Base-by-base conservation (phyloP, 2,329 filamentous ascomycete species). In the Alternaria dauci region DNA sequence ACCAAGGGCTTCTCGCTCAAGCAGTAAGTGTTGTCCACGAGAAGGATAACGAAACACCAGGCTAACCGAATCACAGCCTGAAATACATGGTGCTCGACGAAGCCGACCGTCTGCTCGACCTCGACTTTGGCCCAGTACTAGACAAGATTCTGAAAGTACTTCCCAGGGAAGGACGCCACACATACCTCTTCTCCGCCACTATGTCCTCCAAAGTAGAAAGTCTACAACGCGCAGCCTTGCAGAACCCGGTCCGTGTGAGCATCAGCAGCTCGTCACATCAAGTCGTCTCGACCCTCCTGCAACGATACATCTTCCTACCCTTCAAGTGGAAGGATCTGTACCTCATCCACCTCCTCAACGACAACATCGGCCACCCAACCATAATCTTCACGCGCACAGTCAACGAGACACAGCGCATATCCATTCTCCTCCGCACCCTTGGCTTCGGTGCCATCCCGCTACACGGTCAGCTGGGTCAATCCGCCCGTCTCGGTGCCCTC, bases 31-130 rank as follows among this genome's bases (percentile, higher is more conserved):
- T 5, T 7, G 4, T 6, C 18, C 5, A 23, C 0, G 3, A 12
- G 12, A 41, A 12, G 2, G 9, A 5, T 7, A 12, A 20, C 5
- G 18, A 1, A 20, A 23, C 18, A 41, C 2, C 2, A 12, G 4
- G 38, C 38, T 41, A 23, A 41, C 11, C 9, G 9, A 6, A 25
- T 82, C 98, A 50, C 87, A 91, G 30, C 85, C 83, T 97, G 38
- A 94, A 94, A 74, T 97, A 94, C 74, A 83, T 98, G 4, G 94
- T 97, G 63, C 93, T 98, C 87, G 94, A 97, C 74, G 94, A 97
- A 81, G 94, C 94, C 25, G 94, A 98, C 78, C 85, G 94, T 59
- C 85, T 98, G 9, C 86, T 98, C 2, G 95, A 99, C 75, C 89
- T 97, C 76, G 94, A 97, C 77, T 98, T 98, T 69, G 94, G 94